Conservation (phyloP, 345 rosid species). For the Citrus mangshanensis region DNA sequence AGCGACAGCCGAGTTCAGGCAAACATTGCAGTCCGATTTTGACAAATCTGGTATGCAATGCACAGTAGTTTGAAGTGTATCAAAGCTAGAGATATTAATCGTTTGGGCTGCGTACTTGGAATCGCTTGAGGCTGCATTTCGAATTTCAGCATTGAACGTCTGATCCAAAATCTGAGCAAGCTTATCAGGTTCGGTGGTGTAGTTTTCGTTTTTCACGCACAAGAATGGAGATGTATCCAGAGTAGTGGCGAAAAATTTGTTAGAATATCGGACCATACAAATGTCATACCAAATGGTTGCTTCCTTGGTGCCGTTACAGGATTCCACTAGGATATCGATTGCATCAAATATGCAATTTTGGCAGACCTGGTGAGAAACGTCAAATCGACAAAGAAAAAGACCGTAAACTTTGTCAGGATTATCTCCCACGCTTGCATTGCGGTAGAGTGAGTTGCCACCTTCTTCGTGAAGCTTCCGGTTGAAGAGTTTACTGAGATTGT, state of each 20-base stretch:
- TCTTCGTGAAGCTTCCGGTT: background rate
- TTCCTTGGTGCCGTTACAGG: background rate
- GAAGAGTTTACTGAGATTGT: background rate
- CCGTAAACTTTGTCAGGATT: constrained; percentile 1
- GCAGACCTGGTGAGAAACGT: background rate
- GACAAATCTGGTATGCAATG: constrained; percentile 23
- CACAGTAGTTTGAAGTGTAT: background rate
- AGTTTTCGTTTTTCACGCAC: background rate
- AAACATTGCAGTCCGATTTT: background rate
- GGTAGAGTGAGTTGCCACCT: background rate
- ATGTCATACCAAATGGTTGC: background rate
- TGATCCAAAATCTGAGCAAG: background rate
- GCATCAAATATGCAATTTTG: background rate
- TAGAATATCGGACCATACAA: constrained; percentile 23
- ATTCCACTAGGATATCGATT: background rate
- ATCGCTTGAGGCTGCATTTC: background rate
- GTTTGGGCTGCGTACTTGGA: background rate
- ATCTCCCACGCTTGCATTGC: background rate
- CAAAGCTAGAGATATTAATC: background rate
- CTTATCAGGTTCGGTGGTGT: background rate
- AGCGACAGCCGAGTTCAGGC: background rate
- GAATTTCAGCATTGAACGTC: background rate
- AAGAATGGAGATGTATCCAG: background rate
- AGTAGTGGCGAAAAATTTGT: constrained; percentile 10
- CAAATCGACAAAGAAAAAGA: background rate